A percentile compares a stretch with the other conserved stretches of the same genome.
These are phyloP conservation scores for Acer yangbiense DNA, from an alignment of 345 rosid species.

Conservation along the genomic window DNA sequence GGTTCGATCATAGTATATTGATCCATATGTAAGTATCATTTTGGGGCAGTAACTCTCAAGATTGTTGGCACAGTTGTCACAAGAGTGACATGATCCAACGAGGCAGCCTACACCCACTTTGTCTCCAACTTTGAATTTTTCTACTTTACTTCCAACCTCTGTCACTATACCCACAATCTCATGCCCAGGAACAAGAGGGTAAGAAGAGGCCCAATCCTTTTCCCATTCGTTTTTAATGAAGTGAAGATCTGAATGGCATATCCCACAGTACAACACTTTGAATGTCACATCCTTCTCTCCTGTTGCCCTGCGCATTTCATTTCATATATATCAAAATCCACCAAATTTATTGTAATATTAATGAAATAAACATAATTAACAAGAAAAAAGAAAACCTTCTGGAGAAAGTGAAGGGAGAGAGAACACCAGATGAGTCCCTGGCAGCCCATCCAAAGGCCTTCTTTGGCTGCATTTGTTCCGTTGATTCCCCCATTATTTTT, in stretches of 20 bases:
- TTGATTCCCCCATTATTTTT: background rate
- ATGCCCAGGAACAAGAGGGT: conserved; percentile 78
- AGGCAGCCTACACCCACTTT: conserved; percentile 61
- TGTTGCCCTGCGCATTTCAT: conserved; percentile 36
- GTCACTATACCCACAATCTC: conserved; percentile 66
- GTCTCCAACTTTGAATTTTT: conserved; percentile 52
- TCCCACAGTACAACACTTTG: conserved; percentile 67
- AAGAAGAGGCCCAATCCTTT: conserved; percentile 40
- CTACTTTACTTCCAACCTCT: conserved; percentile 52
- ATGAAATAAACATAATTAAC: no score
- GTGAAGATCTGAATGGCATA: conserved; percentile 70
- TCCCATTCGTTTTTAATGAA: conserved; percentile 38
- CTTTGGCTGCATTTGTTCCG: conserved; percentile 30
- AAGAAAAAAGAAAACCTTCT: conserved; percentile 40
- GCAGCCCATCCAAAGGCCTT: conserved; percentile 66
- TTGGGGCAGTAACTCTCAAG: conserved; percentile 62
- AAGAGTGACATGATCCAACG: conserved; percentile 53
- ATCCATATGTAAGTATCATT: conserved; percentile 40
- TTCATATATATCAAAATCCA: no score
- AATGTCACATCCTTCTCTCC: conserved; percentile 63
- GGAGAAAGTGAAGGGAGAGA: conserved; percentile 57
- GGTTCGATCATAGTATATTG: conserved; percentile 41
- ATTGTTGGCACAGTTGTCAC: conserved; percentile 46
- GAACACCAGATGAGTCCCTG: conserved; percentile 49
- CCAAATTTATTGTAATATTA: no score